phyloP scores from a whole-genome alignment of 2,329 filamentous ascomycete species.

The Cladobotryum mycophilum region DNA sequence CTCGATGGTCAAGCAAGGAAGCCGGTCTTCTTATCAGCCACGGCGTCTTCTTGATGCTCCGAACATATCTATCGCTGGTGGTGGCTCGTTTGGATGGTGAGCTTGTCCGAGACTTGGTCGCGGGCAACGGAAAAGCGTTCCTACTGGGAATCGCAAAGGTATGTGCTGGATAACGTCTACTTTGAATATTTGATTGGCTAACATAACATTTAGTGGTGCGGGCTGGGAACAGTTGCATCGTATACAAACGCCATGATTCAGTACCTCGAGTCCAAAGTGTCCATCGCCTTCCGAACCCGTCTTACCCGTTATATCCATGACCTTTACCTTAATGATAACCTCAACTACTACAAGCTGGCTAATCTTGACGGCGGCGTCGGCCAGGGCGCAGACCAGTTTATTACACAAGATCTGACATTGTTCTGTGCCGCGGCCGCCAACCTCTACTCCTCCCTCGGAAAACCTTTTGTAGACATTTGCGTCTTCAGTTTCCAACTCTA shows the following conservation, averaged over 20 bases:
- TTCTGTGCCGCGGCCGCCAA: constrained; percentile 92
- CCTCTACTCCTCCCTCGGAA: constrained; percentile 93
- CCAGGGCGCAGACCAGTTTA: constrained; percentile 90
- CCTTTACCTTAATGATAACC: constrained; percentile 86
- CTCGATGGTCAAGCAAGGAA: constrained; percentile 91
- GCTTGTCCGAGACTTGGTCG: constrained; percentile 93
- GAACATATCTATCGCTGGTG: constrained; percentile 89
- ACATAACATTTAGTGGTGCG: constrained; percentile 61
- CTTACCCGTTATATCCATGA: constrained; percentile 96
- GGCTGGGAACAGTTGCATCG: constrained; percentile 84
- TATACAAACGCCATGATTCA: constrained; percentile 99
- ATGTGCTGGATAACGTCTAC: constrained; percentile 14
- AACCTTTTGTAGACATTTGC: constrained; percentile 91
- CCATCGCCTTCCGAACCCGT: constrained; percentile 92
- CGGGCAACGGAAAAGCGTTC: constrained; percentile 83
- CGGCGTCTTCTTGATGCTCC: constrained; percentile 78
- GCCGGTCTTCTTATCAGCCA: constrained; percentile 85
- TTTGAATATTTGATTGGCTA: not conserved
- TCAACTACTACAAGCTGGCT: constrained; percentile 92
- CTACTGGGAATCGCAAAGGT: constrained; percentile 80
- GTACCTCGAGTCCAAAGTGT: constrained; percentile 94
- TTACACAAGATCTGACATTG: constrained; percentile 91
- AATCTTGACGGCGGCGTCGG: constrained; percentile 92
- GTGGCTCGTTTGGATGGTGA: constrained; percentile 91
- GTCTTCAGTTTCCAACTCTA: constrained; percentile 99